Evolutionary conservation across 768 basidiomycete species (phyloP).

Genomic region (Cytidiella melzeri): DNA sequence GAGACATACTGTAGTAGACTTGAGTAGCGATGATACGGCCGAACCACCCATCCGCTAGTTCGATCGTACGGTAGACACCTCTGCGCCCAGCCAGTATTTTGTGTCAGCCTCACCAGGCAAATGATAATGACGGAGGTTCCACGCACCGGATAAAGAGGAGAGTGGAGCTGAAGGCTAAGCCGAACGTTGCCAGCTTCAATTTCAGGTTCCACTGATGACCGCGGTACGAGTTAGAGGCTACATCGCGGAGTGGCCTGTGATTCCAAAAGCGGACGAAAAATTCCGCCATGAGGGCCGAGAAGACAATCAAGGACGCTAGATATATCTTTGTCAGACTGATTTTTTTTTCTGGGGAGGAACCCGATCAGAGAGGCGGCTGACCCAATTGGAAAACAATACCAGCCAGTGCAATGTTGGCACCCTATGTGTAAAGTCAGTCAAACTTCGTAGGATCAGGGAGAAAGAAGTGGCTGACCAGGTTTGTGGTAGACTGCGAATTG

Average conservation of each 20-base stretch:
- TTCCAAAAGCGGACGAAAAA: constrained; percentile 36
- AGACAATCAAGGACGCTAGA: constrained; percentile 39
- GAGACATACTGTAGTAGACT: constrained; percentile 42
- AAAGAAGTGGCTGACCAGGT: too few relatives aligned
- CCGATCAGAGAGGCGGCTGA: too few relatives aligned
- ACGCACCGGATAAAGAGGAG: constrained; percentile 42
- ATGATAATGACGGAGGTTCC: constrained; percentile 9
- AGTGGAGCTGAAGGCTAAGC: constrained; percentile 29
- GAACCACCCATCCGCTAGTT: constrained; percentile 43
- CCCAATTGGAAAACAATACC: constrained; percentile 59
- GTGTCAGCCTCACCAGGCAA: too few relatives aligned
- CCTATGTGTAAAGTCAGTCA: too few relatives aligned
- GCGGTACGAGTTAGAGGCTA: constrained; percentile 1
- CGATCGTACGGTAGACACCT: constrained; percentile 45
- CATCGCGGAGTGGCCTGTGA: constrained; percentile 30
- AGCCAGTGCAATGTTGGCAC: constrained; percentile 51
- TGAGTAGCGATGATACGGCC: constrained; percentile 45
- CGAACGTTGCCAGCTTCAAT: constrained; percentile 28
- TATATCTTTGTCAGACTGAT: too few relatives aligned
- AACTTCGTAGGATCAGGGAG: too few relatives aligned
- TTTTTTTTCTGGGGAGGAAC: too few relatives aligned
- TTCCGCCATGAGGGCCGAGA: constrained; percentile 36
- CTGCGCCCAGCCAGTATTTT: too few relatives aligned
- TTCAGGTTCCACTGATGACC: constrained; percentile 14
- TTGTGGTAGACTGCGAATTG: too few relatives aligned